Base-by-base conservation (phyloP, 1,284 basidiomycete species). In the Trametes polyzona region DNA sequence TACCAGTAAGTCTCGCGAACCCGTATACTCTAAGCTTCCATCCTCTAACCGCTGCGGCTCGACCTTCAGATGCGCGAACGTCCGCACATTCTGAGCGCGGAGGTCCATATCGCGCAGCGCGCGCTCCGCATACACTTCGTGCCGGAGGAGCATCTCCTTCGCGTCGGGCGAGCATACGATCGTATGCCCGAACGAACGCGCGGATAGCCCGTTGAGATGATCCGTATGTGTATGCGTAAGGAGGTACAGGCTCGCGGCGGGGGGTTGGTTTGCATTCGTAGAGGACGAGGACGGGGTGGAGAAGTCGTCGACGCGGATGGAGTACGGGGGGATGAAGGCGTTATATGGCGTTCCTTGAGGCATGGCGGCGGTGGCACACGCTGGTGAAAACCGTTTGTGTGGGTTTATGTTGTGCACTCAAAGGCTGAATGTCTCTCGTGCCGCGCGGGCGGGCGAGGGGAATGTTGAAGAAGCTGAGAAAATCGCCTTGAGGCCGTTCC, bases 201-300 rank as follows among this genome's bases (percentile, higher is more conserved):
- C 79, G 17, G 84, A 79, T 11, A 93, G 77, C 4, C 91, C 91
- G 40, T 72, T 74, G 52, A 90, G 78, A 68, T 95, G 93, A 71
- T 95, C 93, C 0, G 92, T 80, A 72, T 96, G 93, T 0, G 92
- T 90, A 68, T 95, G 93, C 0, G 88, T 86, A 52, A 96, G 80
- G 8, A 95, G 81, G 70, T 90, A 84, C 6, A 94, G 77, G 5
- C 79, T 24, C n/a, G 36, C 52, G 9, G n/a, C 78, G 0, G 90
- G 86, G 9, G 76, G 67, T 24, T 76, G 75, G 43, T 74, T 71
- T 55, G 62, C 42, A 65, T 73, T 59, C 53, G 74, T 60, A 17
- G 76, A 57, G 10, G 42, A 52, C 4, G 58, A 12, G 16, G 54
- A 37, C 4, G 48, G 67, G 61, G 72, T 69, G 11, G 82, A 76